Base-by-base conservation (phyloP, 2,329 filamentous ascomycete species). In the Daldinia sp. region DNA sequence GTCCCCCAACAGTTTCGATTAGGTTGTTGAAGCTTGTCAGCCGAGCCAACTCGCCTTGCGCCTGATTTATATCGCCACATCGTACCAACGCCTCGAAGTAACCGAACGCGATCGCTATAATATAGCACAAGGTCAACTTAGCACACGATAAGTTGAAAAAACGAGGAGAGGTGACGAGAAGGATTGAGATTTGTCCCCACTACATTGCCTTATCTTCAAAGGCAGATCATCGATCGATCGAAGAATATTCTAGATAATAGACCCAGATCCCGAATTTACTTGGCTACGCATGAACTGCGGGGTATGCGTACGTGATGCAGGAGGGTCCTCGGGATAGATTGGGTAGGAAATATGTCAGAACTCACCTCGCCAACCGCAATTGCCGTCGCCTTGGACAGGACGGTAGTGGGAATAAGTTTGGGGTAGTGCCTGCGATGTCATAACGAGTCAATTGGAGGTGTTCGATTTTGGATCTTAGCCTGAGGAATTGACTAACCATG, bases 291-390 rank as follows among this genome's bases (percentile, higher is more conserved):
- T 52, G 51, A 55, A 69, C 55, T 70, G 68, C 65, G 70, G 67
- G 70, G 67, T 69, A 67, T 58, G 58, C 64, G 60, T 65, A 55
- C 15, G 52, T 57, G 56, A 59, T 54, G 57, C 58, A 67, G 61
- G 58, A 60, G 58, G 53, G 61, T 58, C 15, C 57, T 39, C 37
- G 11, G 21, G 54, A 39, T 66, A 62, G 21, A 23, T 56, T 11
- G 53, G 63, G 54, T 39, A 57, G 51, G 47, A 55, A 60, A 29
- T 41, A 19, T 15, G 34, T 53, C 27, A 37, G 68, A 67, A 80
- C 89, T 82, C 84, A 97, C 94, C 95, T 90, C 94, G 87, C 94
- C 95, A 98, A 73, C 94, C 95, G 79, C 95, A 98, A 76, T 96
- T 96, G 61, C 95, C 95, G 79, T 98, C 94, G 54, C 95, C 94